These are phyloP conservation scores for Crithidia expoeki DNA, from an alignment of 208 protist species.

Conservation along the genomic window DNA sequence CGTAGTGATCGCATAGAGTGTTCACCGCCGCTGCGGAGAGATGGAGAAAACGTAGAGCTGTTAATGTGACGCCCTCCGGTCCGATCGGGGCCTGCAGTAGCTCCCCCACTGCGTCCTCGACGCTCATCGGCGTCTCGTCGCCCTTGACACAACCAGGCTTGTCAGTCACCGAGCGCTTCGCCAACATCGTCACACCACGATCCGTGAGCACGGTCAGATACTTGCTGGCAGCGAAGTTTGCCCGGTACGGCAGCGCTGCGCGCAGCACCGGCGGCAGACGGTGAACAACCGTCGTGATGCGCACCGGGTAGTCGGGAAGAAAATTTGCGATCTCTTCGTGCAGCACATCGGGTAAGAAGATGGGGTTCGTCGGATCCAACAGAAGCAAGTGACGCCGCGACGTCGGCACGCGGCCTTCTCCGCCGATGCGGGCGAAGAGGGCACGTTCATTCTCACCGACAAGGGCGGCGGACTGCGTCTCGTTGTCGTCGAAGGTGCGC, in stretches of 20 bases:
- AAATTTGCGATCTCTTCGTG: constrained; percentile 75
- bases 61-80: constrained; percentile 51
- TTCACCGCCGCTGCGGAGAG: constrained; percentile 37
- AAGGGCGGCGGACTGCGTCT: constrained; percentile 40
- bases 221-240: constrained; percentile 53
- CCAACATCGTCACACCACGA: constrained; percentile 52
- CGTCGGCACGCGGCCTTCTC: constrained; percentile 66
- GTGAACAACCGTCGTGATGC: constrained; percentile 29
- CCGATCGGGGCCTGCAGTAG: constrained; percentile 64
- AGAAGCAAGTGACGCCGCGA: constrained; percentile 65
- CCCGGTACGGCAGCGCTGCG: constrained; percentile 51
- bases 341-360: constrained; percentile 67
- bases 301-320: constrained; percentile 58
- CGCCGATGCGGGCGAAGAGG: constrained; percentile 43
- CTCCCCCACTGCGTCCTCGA: constrained; percentile 77
- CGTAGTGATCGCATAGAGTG: constrained; percentile 63
- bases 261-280: constrained; percentile 71
- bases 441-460: constrained; percentile 58
- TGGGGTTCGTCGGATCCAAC: constrained; percentile 84
- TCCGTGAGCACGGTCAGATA: constrained; percentile 41
- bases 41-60: constrained; percentile 50
- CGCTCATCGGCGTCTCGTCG: constrained; percentile 31
- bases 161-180: constrained; percentile 9
- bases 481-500: constrained; percentile 62
- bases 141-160: not conserved